A percentile compares a stretch with the other conserved stretches of the same genome.
Evolutionary conservation across 305 asterid genomes (phyloP).

Genomic region (Fraxinus dipetala): DNA sequence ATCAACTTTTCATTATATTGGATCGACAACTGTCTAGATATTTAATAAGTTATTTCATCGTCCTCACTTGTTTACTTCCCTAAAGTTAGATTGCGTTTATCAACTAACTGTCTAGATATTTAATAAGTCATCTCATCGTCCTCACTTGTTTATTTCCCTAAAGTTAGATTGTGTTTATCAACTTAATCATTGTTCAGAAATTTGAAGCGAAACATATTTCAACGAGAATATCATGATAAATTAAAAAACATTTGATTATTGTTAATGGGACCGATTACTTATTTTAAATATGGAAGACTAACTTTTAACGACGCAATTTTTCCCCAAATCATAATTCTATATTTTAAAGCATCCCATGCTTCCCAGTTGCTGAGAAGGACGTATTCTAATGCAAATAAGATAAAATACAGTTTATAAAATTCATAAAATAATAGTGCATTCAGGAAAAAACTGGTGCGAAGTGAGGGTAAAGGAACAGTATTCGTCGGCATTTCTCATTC

Average conservation of each 20-base stretch:
- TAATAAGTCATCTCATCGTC: too few relatives aligned
- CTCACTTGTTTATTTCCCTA: too few relatives aligned
- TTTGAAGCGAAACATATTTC: background rate
- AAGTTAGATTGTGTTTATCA: too few relatives aligned
- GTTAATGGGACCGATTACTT: too few relatives aligned
- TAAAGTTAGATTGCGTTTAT: background rate
- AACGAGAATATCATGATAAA: background rate
- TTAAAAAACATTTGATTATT: too few relatives aligned
- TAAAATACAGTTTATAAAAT: background rate
- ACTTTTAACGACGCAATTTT: background rate
- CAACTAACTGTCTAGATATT: too few relatives aligned
- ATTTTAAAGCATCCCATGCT: background rate
- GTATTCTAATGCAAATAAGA: background rate
- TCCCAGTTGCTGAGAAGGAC: background rate
- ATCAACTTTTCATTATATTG: background rate
- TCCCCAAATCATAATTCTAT: too few relatives aligned
- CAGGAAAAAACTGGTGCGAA: background rate
- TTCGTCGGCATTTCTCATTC: conserved; percentile 8
- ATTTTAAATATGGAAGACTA: background rate
- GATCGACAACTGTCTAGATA: background rate
- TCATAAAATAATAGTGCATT: background rate
- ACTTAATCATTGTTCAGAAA: background rate
- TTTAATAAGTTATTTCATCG: too few relatives aligned
- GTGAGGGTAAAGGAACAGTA: background rate
- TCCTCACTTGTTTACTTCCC: background rate